Evolutionary conservation across 2,329 filamentous ascomycete species (phyloP).

Genomic region (Zasmidium citrigriseum): DNA sequence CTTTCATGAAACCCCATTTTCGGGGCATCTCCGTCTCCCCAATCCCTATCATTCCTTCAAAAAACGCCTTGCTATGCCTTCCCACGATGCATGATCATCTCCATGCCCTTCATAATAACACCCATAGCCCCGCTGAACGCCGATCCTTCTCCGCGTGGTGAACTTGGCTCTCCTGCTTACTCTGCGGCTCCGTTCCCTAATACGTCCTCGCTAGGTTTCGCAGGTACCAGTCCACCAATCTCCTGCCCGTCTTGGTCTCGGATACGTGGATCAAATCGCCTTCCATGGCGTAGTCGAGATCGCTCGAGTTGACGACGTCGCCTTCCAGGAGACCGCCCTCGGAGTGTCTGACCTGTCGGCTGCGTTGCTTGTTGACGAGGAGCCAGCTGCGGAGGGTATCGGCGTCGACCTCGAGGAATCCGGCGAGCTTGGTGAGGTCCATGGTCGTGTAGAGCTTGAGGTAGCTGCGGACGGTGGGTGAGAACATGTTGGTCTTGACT

Average conservation of each 20-base stretch:
- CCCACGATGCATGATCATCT: conserved; percentile 3
- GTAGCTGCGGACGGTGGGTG: conserved; percentile 96
- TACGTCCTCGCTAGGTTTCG: conserved; percentile 95
- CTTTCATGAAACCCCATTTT: not conserved
- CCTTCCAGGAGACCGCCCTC: conserved; percentile 89
- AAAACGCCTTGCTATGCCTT: conserved; percentile 12
- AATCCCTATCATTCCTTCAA: not conserved
- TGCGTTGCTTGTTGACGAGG: conserved; percentile 97
- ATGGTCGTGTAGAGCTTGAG: conserved; percentile 99
- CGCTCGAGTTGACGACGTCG: conserved; percentile 88
- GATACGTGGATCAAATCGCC: conserved; percentile 98
- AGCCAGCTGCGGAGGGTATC: conserved; percentile 93
- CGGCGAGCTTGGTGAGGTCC: conserved; percentile 96
- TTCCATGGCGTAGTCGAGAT: conserved; percentile 96
- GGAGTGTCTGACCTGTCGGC: conserved; percentile 91
- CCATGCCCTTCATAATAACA: not conserved
- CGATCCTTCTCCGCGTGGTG: not conserved
- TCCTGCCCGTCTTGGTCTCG: conserved; percentile 95
- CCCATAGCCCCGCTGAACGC: not conserved
- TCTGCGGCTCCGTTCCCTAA: conserved; percentile 47
- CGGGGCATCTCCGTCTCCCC: not conserved
- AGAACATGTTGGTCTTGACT: conserved; percentile 99
- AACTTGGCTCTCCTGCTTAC: not conserved
- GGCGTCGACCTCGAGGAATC: conserved; percentile 95
- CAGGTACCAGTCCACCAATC: conserved; percentile 98